Base-by-base conservation (phyloP, 2,329 filamentous ascomycete genomes). In the Cladosporium phlei region DNA sequence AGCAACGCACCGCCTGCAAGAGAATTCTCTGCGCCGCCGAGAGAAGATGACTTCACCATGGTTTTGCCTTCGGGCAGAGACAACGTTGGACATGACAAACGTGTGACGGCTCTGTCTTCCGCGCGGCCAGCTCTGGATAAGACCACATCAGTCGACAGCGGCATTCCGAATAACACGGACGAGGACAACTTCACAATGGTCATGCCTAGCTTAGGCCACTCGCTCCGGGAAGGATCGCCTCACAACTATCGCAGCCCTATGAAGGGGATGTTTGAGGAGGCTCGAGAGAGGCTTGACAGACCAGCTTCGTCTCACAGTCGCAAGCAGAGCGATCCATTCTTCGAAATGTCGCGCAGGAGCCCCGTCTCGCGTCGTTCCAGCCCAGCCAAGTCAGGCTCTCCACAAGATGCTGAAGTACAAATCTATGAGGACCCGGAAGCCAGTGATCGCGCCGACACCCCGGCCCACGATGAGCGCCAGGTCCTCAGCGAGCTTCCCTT, bases 381-480 rank as follows among this genome's bases (percentile, higher is more conserved):
- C 42, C 58, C 61, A 22, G 54, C 55, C 16, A 64, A 63, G 49
- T 39, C 51, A 27, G 40, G 46, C 24, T 52, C 54, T 9, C 53
- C 59, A n/a, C 53, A 56, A 37, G 44, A 50, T 5, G 69, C 70
- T 20, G 69, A 69, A 44, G 71, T 76, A 3, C 71, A 71, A 43
- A 73, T 76, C 21, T 77, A 75, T 52, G 76, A 79, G 58, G 75
- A 78, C 51, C 74, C 74, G 1, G 71, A 73, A 44, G 68, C 66
- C 28, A 65, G 65, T 30, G 65, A 67, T 28, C 62, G 64, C 32
- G 58, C 59, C 7, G 54, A 54, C 38, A 42, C 51, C 3, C 52
- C 50, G 9, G 48, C 52, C 3, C 52, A 52, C 20, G 59, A 63
- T 25, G 64, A 68, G 19, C 56, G 59, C 9, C 63, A 68, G 38